A percentile compares a stretch with the other conserved stretches of the same genome.
Evolutionary conservation across 2,329 filamentous ascomycete genomes (phyloP).

Genomic region (Cercospora zeina): DNA sequence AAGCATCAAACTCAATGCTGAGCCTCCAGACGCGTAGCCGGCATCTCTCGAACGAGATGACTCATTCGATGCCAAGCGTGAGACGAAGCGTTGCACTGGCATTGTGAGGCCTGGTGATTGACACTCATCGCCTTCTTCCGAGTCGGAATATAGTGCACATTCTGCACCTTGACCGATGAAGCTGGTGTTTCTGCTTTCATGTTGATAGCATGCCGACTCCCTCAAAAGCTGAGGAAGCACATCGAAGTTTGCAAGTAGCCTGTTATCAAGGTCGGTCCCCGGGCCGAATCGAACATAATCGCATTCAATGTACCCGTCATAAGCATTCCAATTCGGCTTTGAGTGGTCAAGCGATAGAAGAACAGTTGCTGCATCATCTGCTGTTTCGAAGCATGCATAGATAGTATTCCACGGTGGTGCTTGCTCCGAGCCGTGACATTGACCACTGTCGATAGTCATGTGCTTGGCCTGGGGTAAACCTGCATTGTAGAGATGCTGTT

Average conservation of each 20-base stretch:
- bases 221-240: constrained; percentile 16
- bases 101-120: constrained; percentile 9
- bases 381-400: constrained; percentile 22
- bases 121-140: not conserved
- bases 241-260: constrained; percentile 14
- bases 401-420: constrained; percentile 5
- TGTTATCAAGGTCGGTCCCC: constrained; percentile 14
- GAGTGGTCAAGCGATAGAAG: constrained; percentile 22
- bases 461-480: constrained; percentile 14
- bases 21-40: constrained; percentile 20
- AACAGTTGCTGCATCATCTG: constrained; percentile 18
- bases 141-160: constrained; percentile 12
- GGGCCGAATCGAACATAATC: constrained; percentile 24
- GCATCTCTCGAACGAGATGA: constrained; percentile 20
- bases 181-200: constrained; percentile 7
- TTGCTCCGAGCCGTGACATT: not conserved
- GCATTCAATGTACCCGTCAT: constrained; percentile 15
- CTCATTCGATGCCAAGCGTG: constrained; percentile 3
- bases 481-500: constrained; percentile 15
- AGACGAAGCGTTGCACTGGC: constrained; percentile 11
- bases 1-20: constrained; percentile 13
- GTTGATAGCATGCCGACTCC: not conserved
- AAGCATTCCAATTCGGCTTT: constrained; percentile 23
- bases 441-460: constrained; percentile 8
- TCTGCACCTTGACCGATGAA: constrained; percentile 6